Conservation (phyloP, 2,329 filamentous ascomycete genomes). For the Fusarium sp. region DNA sequence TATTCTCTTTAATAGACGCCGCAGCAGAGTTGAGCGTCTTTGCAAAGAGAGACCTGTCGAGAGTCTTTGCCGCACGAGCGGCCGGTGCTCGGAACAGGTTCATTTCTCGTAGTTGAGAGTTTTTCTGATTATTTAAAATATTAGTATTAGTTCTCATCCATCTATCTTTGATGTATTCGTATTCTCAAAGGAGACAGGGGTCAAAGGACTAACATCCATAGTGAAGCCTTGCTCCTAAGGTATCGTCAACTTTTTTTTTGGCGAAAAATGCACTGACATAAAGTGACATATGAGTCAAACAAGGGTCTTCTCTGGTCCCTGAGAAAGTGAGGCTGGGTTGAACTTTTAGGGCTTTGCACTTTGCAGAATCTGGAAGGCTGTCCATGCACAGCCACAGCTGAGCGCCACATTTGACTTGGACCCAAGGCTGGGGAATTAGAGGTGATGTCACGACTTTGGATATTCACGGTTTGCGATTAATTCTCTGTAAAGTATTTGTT, state of each 20-base stretch:
- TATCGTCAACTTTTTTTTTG: conserved; percentile 39
- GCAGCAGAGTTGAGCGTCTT: conserved; percentile 83
- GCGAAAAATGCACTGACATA: conserved; percentile 43
- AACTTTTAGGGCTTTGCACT: conserved; percentile 46
- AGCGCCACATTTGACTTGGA: conserved; percentile 46
- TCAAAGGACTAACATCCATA: conserved; percentile 54
- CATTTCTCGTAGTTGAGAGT: conserved; percentile 61
- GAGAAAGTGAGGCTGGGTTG: conserved; percentile 48
- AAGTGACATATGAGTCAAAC: conserved; percentile 36
- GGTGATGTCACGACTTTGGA: conserved; percentile 45
- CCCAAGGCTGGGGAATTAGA: conserved; percentile 30
- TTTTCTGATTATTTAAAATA: conserved; percentile 41
- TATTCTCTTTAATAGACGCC: conserved; percentile 81
- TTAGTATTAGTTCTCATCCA: conserved; percentile 15
- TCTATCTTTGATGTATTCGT: conserved; percentile 3
- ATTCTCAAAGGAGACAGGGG: conserved; percentile 9
- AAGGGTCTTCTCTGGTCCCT: conserved; percentile 33
- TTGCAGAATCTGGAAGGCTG: conserved; percentile 7
- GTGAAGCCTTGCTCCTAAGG: conserved; percentile 40
- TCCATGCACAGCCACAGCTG: conserved; percentile 38
- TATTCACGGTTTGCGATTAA: conserved; percentile 2
- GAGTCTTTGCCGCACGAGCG: conserved; percentile 80
- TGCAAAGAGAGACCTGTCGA: conserved; percentile 88
- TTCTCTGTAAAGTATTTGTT: background rate
- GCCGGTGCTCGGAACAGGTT: conserved; percentile 82